Conservation (phyloP, 108 stramenopile species). For the Cyclotella cryptica region DNA sequence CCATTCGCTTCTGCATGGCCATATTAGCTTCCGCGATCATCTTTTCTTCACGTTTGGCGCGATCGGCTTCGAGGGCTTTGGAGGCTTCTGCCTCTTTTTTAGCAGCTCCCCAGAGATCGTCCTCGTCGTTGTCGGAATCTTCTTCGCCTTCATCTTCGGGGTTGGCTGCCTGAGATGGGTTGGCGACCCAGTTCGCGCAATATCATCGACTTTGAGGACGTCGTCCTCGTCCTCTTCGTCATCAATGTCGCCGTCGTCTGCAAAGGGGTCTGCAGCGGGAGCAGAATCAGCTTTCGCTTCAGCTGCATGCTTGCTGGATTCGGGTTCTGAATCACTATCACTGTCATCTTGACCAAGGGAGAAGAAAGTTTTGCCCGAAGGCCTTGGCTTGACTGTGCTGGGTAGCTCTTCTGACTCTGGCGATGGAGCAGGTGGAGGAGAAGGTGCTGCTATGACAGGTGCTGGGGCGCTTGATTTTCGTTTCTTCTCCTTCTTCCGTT, state of each 20-base stretch:
- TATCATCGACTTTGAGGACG: slow-evolving; percentile 41
- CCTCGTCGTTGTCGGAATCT: slow-evolving; percentile 64
- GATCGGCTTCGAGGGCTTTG: slow-evolving; percentile 82
- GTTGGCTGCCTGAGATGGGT: slow-evolving; percentile 35
- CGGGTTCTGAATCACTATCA: slow-evolving; percentile 79
- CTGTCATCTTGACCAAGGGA: slow-evolving; percentile 73
- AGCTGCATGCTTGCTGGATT: slow-evolving; percentile 37
- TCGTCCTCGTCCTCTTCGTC: slow-evolving; percentile 80
- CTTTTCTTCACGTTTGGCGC: slow-evolving; percentile 85
- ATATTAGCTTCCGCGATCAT: slow-evolving; percentile 77
- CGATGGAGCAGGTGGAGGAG: slow-evolving; percentile 43
- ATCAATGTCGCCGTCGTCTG: slow-evolving; percentile 54
- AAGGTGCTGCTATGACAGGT: slow-evolving; percentile 21
- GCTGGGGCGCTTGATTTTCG: slow-evolving; percentile 47
- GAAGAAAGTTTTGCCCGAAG: slow-evolving; percentile 70
- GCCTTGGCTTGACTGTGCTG: slow-evolving; percentile 16
- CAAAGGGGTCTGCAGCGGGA: slow-evolving; percentile 43
- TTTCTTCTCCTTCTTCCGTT: slow-evolving; percentile 56
- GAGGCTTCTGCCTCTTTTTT: slow-evolving; percentile 74
- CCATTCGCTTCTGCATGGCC: slow-evolving; percentile 71
- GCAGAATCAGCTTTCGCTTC: slow-evolving; percentile 6
- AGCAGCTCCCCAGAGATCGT: slow-evolving; percentile 87
- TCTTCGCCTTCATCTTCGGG: slow-evolving; percentile 27
- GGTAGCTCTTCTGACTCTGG: slow-evolving; percentile 27
- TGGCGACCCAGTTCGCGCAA: slow-evolving; percentile 78